These are phyloP conservation scores for Lentinus brumalis DNA, from an alignment of 768 basidiomycete species.

Conservation along the genomic window DNA sequence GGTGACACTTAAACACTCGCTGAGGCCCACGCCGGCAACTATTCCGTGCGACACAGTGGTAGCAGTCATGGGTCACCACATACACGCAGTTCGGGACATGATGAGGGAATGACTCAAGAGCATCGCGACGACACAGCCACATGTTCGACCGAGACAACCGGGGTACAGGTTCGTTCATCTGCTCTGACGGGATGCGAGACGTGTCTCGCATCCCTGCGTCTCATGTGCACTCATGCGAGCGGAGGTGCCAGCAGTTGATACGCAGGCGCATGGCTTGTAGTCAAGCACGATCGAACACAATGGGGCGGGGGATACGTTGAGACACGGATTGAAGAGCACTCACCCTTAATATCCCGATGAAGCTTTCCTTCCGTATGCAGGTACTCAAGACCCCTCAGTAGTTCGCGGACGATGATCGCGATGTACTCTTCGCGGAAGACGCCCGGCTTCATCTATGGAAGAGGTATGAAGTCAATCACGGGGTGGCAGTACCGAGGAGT, in stretches of 20 bases:
- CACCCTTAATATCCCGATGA: conserved; percentile 99
- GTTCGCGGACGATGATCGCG: conserved; percentile 92
- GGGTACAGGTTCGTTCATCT: background rate
- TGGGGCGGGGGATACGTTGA: too few relatives aligned
- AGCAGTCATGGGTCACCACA: too few relatives aligned
- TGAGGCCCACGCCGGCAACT: background rate
- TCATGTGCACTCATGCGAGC: too few relatives aligned
- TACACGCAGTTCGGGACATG: too few relatives aligned
- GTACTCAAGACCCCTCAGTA: conserved; percentile 91
- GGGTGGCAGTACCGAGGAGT: conserved; percentile 9
- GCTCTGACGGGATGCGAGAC: too few relatives aligned
- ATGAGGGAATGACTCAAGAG: too few relatives aligned
- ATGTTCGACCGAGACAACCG: background rate
- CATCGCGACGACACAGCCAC: too few relatives aligned
- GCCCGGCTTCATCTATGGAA: conserved; percentile 91
- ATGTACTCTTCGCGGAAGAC: conserved; percentile 99
- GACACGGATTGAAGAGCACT: too few relatives aligned
- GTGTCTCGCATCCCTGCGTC: too few relatives aligned
- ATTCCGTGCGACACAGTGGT: background rate
- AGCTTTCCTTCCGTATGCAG: conserved; percentile 95
- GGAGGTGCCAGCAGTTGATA: too few relatives aligned
- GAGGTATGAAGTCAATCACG: conserved; percentile 1
- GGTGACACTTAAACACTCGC: background rate
- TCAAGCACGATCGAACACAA: too few relatives aligned
- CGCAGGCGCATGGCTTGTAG: too few relatives aligned